Percentiles rank a stretch among this genome's conserved stretches.
Conservation (phyloP, 257 asterid genomes). For the Oldenlandia corymbosa region DNA sequence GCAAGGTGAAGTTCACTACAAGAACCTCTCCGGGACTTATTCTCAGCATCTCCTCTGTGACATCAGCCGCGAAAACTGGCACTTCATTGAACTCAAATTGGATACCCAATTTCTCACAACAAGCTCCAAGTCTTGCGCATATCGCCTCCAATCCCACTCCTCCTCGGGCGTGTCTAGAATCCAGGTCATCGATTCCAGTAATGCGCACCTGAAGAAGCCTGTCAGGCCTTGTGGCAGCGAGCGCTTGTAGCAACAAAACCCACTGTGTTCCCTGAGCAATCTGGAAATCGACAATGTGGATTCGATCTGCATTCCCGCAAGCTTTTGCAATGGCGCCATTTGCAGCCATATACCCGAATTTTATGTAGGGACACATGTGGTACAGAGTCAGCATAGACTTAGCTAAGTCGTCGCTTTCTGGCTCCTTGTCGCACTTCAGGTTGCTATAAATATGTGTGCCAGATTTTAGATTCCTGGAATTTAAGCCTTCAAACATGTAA, state of each 20-base stretch:
- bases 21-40: slow-evolving; percentile 73
- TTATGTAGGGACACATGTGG: slow-evolving; percentile 82
- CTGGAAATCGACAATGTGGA: slow-evolving; percentile 87
- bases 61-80: slow-evolving; percentile 67
- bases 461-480: slow-evolving; percentile 72
- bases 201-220: slow-evolving; percentile 85
- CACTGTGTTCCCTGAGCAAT: slow-evolving; percentile 91
- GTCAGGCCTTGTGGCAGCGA: slow-evolving; percentile 87
- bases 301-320: slow-evolving; percentile 62
- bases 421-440: slow-evolving; percentile 69
- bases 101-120: slow-evolving; percentile 63
- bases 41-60: slow-evolving; percentile 59
- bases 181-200: slow-evolving; percentile 89
- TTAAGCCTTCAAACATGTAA: slow-evolving; percentile 76
- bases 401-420: slow-evolving; percentile 60
- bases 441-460: slow-evolving; percentile 73
- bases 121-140: slow-evolving; percentile 42
- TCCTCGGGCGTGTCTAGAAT: slow-evolving; percentile 74
- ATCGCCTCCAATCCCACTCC: slow-evolving; percentile 49
- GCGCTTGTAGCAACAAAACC: slow-evolving; percentile 85
- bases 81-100: slow-evolving; percentile 70
- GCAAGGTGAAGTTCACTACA: slow-evolving; percentile 78
- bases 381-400: slow-evolving; percentile 78
- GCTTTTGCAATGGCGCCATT: slow-evolving; percentile 94
- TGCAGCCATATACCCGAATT: slow-evolving; percentile 95